Base-by-base conservation (phyloP, 441 rosid genomes). In the Gossypium gossypioides region DNA sequence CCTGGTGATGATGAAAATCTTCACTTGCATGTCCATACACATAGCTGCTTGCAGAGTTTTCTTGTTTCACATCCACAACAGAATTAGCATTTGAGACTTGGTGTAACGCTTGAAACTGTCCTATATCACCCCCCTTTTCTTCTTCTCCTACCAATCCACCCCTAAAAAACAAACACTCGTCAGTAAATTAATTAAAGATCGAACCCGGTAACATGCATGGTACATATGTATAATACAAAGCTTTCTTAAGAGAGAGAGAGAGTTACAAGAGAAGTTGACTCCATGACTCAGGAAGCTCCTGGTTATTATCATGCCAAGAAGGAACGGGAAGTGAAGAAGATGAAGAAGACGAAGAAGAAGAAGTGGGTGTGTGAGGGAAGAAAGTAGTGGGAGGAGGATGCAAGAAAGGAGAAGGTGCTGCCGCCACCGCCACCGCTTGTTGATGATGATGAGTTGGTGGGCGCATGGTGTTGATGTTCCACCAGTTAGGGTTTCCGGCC, bases 251-350 rank as follows among this genome's bases (percentile, higher is more conserved):
- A 76, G 68, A 32, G 52, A 60, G 68, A 62, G 72, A 73, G 75
- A 69, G 27, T 86, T 89, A 92, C 97, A 88, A 50, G 73, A 90
- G 96, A 21, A 92, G 91, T 77, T 92, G 97, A 81, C 93, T 90
- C 93, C 90, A 86, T 9, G 97, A 88, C 78, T 90, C 93, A 16
- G 91, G 93, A 81, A 88, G 86, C 50, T 90, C 93, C 51, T 85
- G 91, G 76, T 83, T 78, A 40, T 85, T 78, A 40, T 85, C 85
- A 72, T 81, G 80, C 86, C 87, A 88, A 44, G 82, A 74, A 80
- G 86, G 80, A 52, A 80, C 46, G 72, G 84, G 80, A 77, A 83
- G 81, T 24, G 85, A 77, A 70, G 83, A 74, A 73, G 73, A 71
- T 55, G 92, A 81, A 1, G 91, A 83, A 29, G 89, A 79, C 7